Evolutionary conservation across 2,329 filamentous ascomycete species (phyloP), one percentile per base, ranked within the genome.

Genomic region (Aspergillus sp.): DNA sequence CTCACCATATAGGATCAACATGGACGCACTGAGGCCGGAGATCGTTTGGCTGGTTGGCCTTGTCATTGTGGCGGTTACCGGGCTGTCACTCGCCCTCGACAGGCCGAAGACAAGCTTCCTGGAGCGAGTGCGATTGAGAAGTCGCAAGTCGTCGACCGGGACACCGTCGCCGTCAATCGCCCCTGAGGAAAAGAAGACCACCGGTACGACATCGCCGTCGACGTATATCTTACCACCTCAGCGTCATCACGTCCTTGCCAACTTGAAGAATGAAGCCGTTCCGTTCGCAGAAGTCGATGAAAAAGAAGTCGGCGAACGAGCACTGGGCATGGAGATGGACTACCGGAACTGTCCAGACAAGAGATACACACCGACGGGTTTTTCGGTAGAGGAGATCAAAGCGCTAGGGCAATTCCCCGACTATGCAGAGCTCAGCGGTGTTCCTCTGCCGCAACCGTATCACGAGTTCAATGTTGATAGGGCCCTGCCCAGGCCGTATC

Each of bases 371-470:
- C 75, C 74, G 1, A 85, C 74, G 26, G 82, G 80, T 1, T 80
- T 88, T 47, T 80, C 80, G 0, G 66, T 79, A 0, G 67, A 69
- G 2, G 83, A 93, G 35, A 69, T 93, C 41, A 72, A 71, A 34
- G 69, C 70, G 1, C 61, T 93, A 2, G 84, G 84, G 0, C 69
- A 82, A 43, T 93, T 93, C 36, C 84, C 85, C 0, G 77, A 89
- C 51, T 93, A 93, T 54, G 74, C 83, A 4, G 61, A 68, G 2
- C 62, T 93, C 8, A 84, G 79, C 30, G 85, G 81, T 4, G 78
- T 93, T 4, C 81, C 82, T 1, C 60, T 81, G 29, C 86, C 86
- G 0, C 42, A 64, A 6, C 67, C 80, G 0, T 78, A 82, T 35
- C 47, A 53, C 1, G 65, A 72, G 4, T 91, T 91, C 51, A 66